Evolutionary conservation across 495 filamentous ascomycete species (phyloP).

Genomic region (Rostrohypoxylon terebratum): DNA sequence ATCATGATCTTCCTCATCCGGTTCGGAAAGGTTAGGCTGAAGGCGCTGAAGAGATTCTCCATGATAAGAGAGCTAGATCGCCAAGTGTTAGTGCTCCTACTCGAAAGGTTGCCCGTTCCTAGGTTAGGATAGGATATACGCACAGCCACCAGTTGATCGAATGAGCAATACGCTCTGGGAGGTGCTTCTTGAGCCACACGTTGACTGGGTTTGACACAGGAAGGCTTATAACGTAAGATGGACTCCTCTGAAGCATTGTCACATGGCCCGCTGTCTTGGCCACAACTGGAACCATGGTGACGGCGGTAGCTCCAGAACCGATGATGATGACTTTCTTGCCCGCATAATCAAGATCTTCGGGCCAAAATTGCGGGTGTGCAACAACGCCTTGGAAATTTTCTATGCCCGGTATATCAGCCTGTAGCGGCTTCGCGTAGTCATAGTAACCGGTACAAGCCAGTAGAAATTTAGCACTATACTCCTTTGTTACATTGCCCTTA

Average conservation of each 20-base stretch:
- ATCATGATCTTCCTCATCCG: conserved; percentile 62
- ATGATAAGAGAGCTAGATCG: conserved; percentile 20
- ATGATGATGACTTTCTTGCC: conserved; percentile 67
- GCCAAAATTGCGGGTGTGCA: conserved; percentile 74
- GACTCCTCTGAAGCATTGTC: conserved; percentile 69
- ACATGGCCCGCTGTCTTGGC: conserved; percentile 62
- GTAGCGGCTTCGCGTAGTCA: conserved; percentile 69
- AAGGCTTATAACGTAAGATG: conserved; percentile 68
- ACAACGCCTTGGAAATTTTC: conserved; percentile 65
- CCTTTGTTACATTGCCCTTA: conserved; percentile 56
- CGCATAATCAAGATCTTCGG: conserved; percentile 60
- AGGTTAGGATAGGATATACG: conserved; percentile 29
- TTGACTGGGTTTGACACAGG: conserved; percentile 45
- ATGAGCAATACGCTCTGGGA: conserved; percentile 27
- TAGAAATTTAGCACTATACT: conserved; percentile 66
- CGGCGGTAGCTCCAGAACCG: conserved; percentile 68
- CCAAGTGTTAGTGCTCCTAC: background rate
- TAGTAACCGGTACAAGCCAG: conserved; percentile 75
- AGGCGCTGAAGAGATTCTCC: conserved; percentile 49
- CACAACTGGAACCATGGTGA: conserved; percentile 65
- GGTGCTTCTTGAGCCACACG: conserved; percentile 22
- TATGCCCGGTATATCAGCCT: conserved; percentile 68
- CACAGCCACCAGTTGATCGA: conserved; percentile 53
- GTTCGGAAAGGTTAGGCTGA: conserved; percentile 62
- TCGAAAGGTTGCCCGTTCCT: background rate